phyloP scores from a whole-genome alignment of 1,284 basidiomycete species.

The Moesziomyces sp. region DNA sequence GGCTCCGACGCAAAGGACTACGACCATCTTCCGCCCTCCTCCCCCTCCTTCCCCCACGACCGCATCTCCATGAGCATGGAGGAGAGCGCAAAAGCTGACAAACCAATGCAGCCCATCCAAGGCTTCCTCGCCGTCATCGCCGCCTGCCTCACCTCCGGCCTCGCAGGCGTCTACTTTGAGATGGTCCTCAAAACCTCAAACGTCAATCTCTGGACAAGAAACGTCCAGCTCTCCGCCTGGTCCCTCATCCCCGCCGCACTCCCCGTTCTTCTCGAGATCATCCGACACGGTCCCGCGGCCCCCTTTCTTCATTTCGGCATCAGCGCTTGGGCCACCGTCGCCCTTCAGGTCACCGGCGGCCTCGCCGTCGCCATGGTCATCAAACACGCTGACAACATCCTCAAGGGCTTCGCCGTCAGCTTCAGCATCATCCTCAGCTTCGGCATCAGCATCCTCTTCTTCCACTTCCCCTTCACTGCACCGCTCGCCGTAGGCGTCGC shows the following conservation, averaged over 20 bases:
- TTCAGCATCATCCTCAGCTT: conserved; percentile 93
- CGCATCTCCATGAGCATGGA: conserved; percentile 54
- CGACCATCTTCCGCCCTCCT: conserved; percentile 36
- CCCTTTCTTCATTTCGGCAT: conserved; percentile 74
- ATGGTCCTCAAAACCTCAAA: conserved; percentile 91
- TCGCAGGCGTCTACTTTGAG: conserved; percentile 99
- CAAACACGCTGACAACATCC: conserved; percentile 71
- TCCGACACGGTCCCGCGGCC: conserved; percentile 48
- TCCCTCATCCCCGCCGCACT: conserved; percentile 88
- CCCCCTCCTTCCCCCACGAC: conserved; percentile 39
- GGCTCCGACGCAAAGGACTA: conserved; percentile 27
- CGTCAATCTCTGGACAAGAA: conserved; percentile 93
- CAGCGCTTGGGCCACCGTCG: conserved; percentile 91
- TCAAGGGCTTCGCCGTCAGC: conserved; percentile 84
- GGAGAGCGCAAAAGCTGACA: conserved; percentile 37
- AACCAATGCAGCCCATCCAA: conserved; percentile 79
- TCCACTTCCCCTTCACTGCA: conserved; percentile 85
- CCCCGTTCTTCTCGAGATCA: conserved; percentile 77
- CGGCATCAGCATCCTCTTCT: conserved; percentile 85
- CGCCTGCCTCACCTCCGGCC: conserved; percentile 93
- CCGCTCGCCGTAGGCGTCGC: conserved; percentile 84
- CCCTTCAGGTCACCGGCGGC: conserved; percentile 88
- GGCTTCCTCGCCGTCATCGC: conserved; percentile 86
- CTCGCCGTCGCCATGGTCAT: conserved; percentile 81
- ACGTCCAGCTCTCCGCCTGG: conserved; percentile 94